These are phyloP conservation scores for Pholiota conissans DNA, from an alignment of 768 basidiomycete species.

Conservation along the genomic window DNA sequence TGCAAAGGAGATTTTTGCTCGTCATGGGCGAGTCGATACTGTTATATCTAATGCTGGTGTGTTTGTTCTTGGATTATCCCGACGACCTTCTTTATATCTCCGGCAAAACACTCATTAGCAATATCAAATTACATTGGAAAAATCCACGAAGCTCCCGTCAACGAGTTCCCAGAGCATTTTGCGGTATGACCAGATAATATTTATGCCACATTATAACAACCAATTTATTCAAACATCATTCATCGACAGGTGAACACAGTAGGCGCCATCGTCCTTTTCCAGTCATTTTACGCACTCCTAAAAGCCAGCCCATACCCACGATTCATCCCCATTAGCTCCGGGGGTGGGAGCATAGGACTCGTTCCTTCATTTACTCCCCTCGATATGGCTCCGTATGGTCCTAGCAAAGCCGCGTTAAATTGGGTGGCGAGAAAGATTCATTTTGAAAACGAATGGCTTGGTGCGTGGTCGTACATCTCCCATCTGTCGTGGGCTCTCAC, in stretches of 20 bases:
- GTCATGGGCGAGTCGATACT: constrained; percentile 5
- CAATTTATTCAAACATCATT: neutral
- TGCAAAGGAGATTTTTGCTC: neutral
- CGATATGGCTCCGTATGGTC: neutral
- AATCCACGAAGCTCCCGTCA: neutral
- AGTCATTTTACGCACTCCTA: neutral
- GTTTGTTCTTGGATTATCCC: neutral
- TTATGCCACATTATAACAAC: neutral
- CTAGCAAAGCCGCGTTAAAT: constrained; percentile 7
- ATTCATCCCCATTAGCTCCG: constrained; percentile 3
- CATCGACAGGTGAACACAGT: neutral
- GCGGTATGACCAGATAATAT: neutral
- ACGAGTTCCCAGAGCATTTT: neutral
- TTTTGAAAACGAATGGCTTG: constrained; percentile 10
- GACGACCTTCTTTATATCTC: neutral
- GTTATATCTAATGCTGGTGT: constrained; percentile 3
- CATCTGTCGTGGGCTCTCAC: too few relatives aligned
- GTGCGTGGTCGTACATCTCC: neutral
- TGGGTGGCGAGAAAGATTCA: constrained; percentile 7
- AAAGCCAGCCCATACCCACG: neutral
- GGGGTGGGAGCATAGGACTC: neutral
- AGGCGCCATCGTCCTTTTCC: constrained; percentile 1
- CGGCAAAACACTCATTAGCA: neutral
- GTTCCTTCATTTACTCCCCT: neutral
- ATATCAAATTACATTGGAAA: neutral